Conservation (phyloP, 2,329 filamentous ascomycete species). For the Sclerotinia borealis region DNA sequence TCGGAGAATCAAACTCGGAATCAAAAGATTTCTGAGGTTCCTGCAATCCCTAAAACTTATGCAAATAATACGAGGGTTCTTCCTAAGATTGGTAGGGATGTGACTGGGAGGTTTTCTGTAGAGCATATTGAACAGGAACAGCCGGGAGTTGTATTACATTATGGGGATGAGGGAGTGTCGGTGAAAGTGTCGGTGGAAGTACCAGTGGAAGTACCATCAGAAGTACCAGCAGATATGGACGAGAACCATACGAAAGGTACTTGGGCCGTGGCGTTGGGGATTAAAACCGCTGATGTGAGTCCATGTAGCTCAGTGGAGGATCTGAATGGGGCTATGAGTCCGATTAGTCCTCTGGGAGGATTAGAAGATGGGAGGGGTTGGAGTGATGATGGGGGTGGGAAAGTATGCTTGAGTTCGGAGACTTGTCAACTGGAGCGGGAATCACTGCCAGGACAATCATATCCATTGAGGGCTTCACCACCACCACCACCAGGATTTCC, state of each 20-base stretch:
- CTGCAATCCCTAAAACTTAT: not conserved
- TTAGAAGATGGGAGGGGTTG: not conserved
- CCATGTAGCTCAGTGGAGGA: not conserved
- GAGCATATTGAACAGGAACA: not conserved
- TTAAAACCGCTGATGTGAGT: not conserved
- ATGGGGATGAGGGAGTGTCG: too few species aligned
- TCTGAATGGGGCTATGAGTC: not conserved
- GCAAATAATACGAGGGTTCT: not conserved
- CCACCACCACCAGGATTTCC: too few species aligned
- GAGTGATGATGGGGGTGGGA: not conserved
- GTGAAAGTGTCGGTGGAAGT: not conserved
- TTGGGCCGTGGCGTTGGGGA: not conserved
- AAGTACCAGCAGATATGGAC: not conserved
- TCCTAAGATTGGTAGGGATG: not conserved
- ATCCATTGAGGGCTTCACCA: not conserved
- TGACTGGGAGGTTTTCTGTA: not conserved
- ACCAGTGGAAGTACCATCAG: not conserved
- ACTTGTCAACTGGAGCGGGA: not conserved
- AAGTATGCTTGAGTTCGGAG: not conserved
- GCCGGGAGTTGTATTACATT: too few species aligned
- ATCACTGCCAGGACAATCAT: too few species aligned
- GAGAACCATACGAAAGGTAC: not conserved
- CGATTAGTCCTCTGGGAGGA: not conserved
- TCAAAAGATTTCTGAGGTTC: not conserved
- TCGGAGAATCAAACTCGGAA: not conserved